These are phyloP conservation scores for Raffaelea ambrosiae DNA, from an alignment of 2,329 filamentous ascomycete genomes.

Conservation along the genomic window DNA sequence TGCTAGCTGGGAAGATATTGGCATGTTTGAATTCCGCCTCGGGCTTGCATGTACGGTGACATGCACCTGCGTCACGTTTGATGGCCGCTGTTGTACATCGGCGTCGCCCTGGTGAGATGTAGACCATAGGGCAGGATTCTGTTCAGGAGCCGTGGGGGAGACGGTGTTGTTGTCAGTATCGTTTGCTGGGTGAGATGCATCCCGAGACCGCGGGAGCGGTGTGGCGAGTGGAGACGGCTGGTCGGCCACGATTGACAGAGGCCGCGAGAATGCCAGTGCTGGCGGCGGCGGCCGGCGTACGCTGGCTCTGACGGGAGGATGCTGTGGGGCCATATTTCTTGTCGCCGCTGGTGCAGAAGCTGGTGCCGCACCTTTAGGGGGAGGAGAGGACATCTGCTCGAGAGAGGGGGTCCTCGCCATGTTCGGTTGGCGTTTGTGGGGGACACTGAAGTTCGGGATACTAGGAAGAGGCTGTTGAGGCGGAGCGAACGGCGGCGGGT, in stretches of 20 bases:
- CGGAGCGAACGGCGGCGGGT: background rate
- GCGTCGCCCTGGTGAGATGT: background rate
- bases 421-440: constrained; percentile 41
- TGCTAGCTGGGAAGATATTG: constrained; percentile 2
- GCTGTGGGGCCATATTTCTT: background rate
- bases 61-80: constrained; percentile 2
- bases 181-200: background rate
- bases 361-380: constrained; percentile 2
- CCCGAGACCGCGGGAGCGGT: constrained; percentile 11
- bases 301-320: constrained; percentile 17
- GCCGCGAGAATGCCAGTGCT: constrained; percentile 37
- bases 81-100: background rate
- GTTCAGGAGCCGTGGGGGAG: too few relatives aligned
- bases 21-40: too few relatives aligned
- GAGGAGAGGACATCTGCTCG: background rate
- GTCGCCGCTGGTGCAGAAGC: background rate
- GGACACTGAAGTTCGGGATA: constrained; percentile 46
- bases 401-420: constrained; percentile 18
- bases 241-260: constrained; percentile 46
- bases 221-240: constrained; percentile 36
- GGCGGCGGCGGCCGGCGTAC: constrained; percentile 29
- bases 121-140: too few relatives aligned
- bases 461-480: constrained; percentile 9
- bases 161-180: background rate
- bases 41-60: constrained; percentile 4